Evolutionary conservation across 805 yeast genomes (phyloP).

Genomic region (Tetrapisispora arboricola): DNA sequence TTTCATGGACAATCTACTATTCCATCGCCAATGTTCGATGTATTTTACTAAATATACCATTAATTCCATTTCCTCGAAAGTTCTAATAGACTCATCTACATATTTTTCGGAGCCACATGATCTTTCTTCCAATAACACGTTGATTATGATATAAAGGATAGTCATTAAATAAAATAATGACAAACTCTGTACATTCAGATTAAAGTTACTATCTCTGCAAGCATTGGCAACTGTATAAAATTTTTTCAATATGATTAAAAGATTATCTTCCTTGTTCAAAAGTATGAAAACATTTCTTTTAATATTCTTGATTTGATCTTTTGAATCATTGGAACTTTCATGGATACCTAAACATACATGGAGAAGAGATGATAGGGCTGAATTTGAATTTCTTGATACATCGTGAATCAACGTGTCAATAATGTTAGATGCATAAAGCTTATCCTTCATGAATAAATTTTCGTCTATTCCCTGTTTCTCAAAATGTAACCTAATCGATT

Average conservation of each 20-base stretch:
- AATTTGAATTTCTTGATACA: conserved; percentile 2
- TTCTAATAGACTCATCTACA: conserved; percentile 6
- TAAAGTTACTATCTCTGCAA: conserved; percentile 18
- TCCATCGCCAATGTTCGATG: conserved; percentile 63
- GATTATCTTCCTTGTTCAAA: conserved; percentile 3
- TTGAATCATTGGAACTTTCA: conserved; percentile 5
- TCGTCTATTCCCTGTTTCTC: conserved; percentile 7
- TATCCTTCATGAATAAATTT: conserved; percentile 10
- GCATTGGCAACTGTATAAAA: conserved; percentile 16
- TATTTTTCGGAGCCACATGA: background rate
- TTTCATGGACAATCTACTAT: conserved; percentile 33
- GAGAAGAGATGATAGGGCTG: conserved; percentile 14
- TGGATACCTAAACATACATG: conserved; percentile 23
- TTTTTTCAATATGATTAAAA: conserved; percentile 8
- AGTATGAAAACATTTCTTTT: conserved; percentile 17
- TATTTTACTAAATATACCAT: conserved; percentile 37
- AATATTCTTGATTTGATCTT: conserved; percentile 13
- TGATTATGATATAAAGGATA: conserved; percentile 16
- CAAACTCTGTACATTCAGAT: conserved; percentile 13
- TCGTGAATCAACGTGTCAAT: conserved; percentile 3
- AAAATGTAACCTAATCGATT: conserved; percentile 11
- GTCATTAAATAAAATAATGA: conserved; percentile 21
- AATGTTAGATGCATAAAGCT: conserved; percentile 9
- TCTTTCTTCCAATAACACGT: conserved; percentile 17
- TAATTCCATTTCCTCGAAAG: conserved; percentile 25